Percentiles rank a stretch among this genome's conserved stretches.
Evolutionary conservation across 768 basidiomycete species (phyloP).

Genomic region (Agrocybe praecox): DNA sequence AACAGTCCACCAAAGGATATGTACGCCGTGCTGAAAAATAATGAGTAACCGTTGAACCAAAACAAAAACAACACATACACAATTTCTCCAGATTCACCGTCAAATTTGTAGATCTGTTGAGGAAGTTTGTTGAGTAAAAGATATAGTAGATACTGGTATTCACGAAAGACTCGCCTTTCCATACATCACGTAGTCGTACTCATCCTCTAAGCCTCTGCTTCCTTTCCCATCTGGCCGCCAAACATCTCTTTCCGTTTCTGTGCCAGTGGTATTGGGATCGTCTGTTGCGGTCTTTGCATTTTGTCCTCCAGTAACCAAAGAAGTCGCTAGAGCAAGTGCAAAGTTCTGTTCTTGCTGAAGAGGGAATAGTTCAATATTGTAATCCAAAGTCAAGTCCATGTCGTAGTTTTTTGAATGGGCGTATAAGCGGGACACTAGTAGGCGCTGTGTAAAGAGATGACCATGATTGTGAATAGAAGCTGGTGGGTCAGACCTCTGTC

Average conservation of each 20-base stretch:
- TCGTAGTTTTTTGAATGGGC: conserved; percentile 89
- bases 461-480: conserved; percentile 4
- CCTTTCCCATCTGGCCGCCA: conserved; percentile 89
- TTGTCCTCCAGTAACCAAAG: conserved; percentile 62
- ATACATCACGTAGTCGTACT: conserved; percentile 99
- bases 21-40: conserved; percentile 77
- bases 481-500: conserved; percentile 76
- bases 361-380: conserved; percentile 90
- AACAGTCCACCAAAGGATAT: conserved; percentile 95
- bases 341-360: conserved; percentile 70
- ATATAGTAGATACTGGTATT: no score
- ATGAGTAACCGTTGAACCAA: conserved; percentile 11
- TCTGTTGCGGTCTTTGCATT: conserved; percentile 52
- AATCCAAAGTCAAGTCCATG: conserved; percentile 93
- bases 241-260: conserved; percentile 55
- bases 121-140: background rate
- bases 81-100: conserved; percentile 79
- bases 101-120: conserved; percentile 92
- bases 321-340: conserved; percentile 85
- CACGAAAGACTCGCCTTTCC: conserved; percentile 73
- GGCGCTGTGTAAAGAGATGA: conserved; percentile 11
- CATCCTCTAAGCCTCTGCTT: conserved; percentile 80
- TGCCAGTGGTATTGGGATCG: conserved; percentile 59
- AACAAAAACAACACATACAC: conserved; percentile 59
- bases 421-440: conserved; percentile 85